Percentiles rank a stretch among this genome's conserved stretches.
Evolutionary conservation across 805 yeast species (phyloP).

Genomic region (Candida michaelii): DNA sequence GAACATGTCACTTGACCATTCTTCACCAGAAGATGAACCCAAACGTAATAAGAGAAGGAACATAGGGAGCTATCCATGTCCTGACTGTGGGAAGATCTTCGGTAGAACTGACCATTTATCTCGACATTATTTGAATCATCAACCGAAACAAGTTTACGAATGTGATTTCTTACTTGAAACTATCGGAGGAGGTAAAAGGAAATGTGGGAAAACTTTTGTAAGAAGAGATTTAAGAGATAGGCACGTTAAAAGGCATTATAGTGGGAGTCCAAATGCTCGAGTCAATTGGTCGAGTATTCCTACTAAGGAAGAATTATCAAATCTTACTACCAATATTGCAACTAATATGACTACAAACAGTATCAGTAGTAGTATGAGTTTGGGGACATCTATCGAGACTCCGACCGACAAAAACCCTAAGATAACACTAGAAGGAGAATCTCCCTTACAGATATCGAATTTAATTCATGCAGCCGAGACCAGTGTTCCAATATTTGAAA

Average conservation of each 20-base stretch:
- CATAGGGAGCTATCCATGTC: constrained; percentile 33
- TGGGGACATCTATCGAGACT: neutral
- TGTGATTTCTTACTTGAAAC: constrained; percentile 54
- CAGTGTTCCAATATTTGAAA: neutral
- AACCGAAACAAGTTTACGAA: constrained; percentile 50
- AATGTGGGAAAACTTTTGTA: constrained; percentile 62
- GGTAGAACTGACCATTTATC: constrained; percentile 64
- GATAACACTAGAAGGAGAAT: constrained; percentile 6
- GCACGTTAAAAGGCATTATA: constrained; percentile 32
- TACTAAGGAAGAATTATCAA: neutral
- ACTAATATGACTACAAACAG: neutral
- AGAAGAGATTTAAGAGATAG: constrained; percentile 54
- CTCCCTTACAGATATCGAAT: constrained; percentile 21
- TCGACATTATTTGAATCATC: constrained; percentile 63
- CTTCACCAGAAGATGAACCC: constrained; percentile 7
- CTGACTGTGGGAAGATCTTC: constrained; percentile 55
- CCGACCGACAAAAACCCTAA: neutral
- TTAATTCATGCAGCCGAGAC: constrained; percentile 17
- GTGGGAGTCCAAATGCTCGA: constrained; percentile 9
- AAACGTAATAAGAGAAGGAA: constrained; percentile 15
- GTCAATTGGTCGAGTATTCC: constrained; percentile 15
- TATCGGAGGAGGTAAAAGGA: constrained; percentile 34
- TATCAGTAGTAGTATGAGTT: neutral
- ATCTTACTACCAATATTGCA: too few species aligned
- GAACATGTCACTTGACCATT: constrained; percentile 9